phyloP scores from a whole-genome alignment of 1,284 basidiomycete genomes.

The Cutaneotrichosporon sp. region DNA sequence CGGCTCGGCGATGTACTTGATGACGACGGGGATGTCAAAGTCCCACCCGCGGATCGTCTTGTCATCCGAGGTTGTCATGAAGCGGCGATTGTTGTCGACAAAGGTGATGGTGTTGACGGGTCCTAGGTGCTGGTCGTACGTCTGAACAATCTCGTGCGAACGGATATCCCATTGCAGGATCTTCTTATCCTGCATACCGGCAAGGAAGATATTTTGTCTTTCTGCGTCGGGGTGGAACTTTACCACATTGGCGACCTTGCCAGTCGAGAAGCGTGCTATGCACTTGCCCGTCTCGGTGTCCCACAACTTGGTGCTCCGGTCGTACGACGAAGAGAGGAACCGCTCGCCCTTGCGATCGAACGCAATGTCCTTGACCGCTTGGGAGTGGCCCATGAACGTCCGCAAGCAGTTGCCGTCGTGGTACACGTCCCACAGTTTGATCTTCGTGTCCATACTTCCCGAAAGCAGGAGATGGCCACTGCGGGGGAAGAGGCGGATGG shows the following conservation, averaged over 20 bases:
- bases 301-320: slow-evolving; percentile 97
- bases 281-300: slow-evolving; percentile 96
- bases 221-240: slow-evolving; percentile 93
- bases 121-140: slow-evolving; percentile 97
- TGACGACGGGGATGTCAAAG: slow-evolving; percentile 96
- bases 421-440: slow-evolving; percentile 99
- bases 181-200: slow-evolving; percentile 99
- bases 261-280: slow-evolving; percentile 89
- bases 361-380: slow-evolving; percentile 91
- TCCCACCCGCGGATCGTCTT: slow-evolving; percentile 99
- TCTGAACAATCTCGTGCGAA: slow-evolving; percentile 88
- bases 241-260: slow-evolving; percentile 92
- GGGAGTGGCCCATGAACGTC: slow-evolving; percentile 94
- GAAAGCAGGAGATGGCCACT: slow-evolving; percentile 90
- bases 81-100: slow-evolving; percentile 89
- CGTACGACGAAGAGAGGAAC: slow-evolving; percentile 91
- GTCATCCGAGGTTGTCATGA: slow-evolving; percentile 98
- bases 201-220: slow-evolving; percentile 93
- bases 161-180: slow-evolving; percentile 96
- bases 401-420: slow-evolving; percentile 92
- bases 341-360: slow-evolving; percentile 88
- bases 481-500: slow-evolving; percentile 82
- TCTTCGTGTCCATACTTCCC: slow-evolving; percentile 96
- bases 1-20: slow-evolving; percentile 99
- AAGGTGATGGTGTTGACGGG: slow-evolving; percentile 98